Evolutionary conservation across 2,329 filamentous ascomycete genomes (phyloP), one percentile per base, ranked within the genome.

Genomic region (Ceratocystis cacaofunesta): DNA sequence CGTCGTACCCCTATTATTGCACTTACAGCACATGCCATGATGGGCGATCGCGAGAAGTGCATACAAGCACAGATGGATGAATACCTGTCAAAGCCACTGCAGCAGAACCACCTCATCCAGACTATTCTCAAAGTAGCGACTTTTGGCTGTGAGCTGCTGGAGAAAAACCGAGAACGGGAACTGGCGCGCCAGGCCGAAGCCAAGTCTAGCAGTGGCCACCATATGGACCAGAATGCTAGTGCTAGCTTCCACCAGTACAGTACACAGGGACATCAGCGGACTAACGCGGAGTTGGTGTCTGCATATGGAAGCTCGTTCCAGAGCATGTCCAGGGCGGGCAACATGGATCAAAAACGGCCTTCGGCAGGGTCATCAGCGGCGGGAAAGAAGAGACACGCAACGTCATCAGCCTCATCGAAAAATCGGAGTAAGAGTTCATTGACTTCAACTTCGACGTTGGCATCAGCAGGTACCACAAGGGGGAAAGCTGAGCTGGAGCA

Each of bases 21-120:
- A 1, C 82, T 99, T 57, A 99, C 94, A 12, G 94, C 94, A 1
- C 94, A 99, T 76, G 94, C 94, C 71, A 99, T 99, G 94, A 86
- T 97, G 79, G 94, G 94, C 69, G 94, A 99, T 73, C 85, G 94
- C 62, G 94, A 99, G 75, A 96, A 95, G 79, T 99, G 94, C 75
- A 95, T 99, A 68, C 90, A 96, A 74, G 94, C 92, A 8, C 91
- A 97, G 78, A 99, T 99, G 94, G 94, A 99, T 74, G 94, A 99
- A 75, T 99, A 99, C 73, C 80, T 99, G 52, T 96, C 92, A 19
- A 99, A 99, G 74, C 92, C 92, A 30, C 80, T 97, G 68, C 95
- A 96, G 75, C 92, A 96, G 73, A 96, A 95, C 74, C 90, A 96
- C 74, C 86, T 97, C 72, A 96, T 97, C 72, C 92, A 97, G 77